Percentiles rank a stretch among this genome's conserved stretches.
Conservation (phyloP, 129 eudicot species). For the Artemisia annua region DNA sequence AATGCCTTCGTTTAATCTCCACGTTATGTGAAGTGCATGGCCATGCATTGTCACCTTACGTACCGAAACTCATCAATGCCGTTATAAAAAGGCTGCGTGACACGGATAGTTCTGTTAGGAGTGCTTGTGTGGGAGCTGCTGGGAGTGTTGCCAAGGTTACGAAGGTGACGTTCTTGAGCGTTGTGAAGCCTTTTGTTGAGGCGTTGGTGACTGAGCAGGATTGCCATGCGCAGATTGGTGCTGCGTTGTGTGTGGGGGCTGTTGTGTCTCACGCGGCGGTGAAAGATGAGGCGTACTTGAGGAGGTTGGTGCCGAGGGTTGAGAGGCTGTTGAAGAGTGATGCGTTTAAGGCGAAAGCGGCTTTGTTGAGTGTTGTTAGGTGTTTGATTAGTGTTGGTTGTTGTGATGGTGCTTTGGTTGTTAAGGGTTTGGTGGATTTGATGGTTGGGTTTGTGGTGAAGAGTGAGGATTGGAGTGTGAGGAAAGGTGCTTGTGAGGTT, state of each 20-base stretch:
- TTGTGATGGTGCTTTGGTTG: constrained; percentile 25
- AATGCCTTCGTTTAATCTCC: constrained; percentile 59
- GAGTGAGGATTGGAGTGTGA: constrained; percentile 82
- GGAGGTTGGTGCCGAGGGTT: constrained; percentile 53
- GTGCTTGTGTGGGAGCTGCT: constrained; percentile 68
- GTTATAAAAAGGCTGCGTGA: constrained; percentile 71
- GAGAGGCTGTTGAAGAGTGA: constrained; percentile 67
- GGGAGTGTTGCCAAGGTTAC: constrained; percentile 48
- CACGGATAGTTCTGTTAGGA: constrained; percentile 56
- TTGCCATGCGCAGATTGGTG: constrained; percentile 60
- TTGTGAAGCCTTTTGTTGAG: constrained; percentile 62
- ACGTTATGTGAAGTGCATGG: constrained; percentile 63
- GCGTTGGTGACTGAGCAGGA: constrained; percentile 81
- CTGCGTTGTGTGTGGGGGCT: constrained; percentile 72
- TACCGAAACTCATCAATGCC: constrained; percentile 58
- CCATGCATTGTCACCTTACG: constrained; percentile 53
- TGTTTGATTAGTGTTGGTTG: constrained; percentile 55
- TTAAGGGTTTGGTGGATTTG: constrained; percentile 45
- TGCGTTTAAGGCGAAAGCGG: constrained; percentile 74
- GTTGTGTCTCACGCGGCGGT: constrained; percentile 51
- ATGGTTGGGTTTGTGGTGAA: constrained; percentile 57
- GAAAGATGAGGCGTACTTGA: constrained; percentile 51
- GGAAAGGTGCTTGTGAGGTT: constrained; percentile 81
- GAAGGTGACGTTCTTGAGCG: constrained; percentile 52
- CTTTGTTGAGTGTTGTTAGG: constrained; percentile 47